Base-by-base conservation (phyloP, 306 rosid genomes). In the Sesbania bispinosa region DNA sequence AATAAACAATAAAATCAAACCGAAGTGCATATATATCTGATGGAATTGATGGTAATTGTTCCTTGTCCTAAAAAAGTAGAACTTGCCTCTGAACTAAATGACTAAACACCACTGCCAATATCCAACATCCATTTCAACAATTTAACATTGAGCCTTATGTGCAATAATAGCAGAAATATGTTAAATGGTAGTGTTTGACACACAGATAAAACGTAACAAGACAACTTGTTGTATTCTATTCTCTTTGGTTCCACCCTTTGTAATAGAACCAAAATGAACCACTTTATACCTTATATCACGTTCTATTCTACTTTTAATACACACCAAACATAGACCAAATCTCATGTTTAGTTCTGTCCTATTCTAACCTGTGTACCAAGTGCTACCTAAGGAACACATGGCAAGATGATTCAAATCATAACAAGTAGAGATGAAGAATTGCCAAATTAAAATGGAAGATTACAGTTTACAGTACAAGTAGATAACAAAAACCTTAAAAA, bases 1-100 rank as follows among this genome's bases (percentile, higher is more conserved):
- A 53, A 52, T 57, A 48, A 48, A 43, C 57, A 63, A 18, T 45
- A 54, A 41, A 71, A 69, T 21, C 65, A 42, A 70, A 38, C 24
- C 14, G 11, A 58, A 74, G 20, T 24, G 10, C n/a, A n/a, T 26
- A 13, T 53, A 23, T 32, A 71, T 52, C 38, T 13, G 15, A 38
- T 13, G 57, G 27, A 32, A 51, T n/a, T 58, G 23, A 61, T 33
- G 64, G 19, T 14, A 63, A 54, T 23, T 62, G 27, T 77, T 64
- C 1, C 27, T 33, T 60, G 23, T 63, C 14, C 32, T 53, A 68
- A 60, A 20, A 33, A 51, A 14, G 65, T 19, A 52, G 16, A 15
- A 18, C 15, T 50, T 0, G 23, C 5, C 38, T 43, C 6, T 10
- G 29, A 60, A 50, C 39, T 43, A 21, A 69, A 46, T 51, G 10